Conservation (phyloP, 192 early-diverging fungal genomes). For the Rhizoclosmatium sp. region DNA sequence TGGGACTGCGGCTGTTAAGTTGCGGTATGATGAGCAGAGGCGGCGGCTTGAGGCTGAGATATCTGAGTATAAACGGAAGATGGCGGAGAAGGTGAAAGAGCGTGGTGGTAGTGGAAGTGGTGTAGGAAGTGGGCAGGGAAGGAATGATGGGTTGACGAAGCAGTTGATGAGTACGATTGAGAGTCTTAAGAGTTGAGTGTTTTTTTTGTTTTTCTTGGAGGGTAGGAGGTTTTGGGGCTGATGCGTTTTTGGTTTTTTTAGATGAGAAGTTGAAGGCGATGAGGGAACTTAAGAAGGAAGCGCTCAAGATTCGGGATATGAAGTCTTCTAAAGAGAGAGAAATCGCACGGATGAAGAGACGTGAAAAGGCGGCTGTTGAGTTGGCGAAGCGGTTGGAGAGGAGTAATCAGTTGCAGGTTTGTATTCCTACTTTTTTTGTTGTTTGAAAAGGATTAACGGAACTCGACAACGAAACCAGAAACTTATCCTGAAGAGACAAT, state of each 20-base stretch:
- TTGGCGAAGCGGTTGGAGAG: constrained; percentile 50
- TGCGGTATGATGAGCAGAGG: constrained; percentile 53
- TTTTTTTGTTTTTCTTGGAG: constrained; percentile 4
- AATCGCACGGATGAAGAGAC: constrained; percentile 46
- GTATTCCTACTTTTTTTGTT: neutral
- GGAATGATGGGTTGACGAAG: constrained; percentile 65
- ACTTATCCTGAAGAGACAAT: constrained; percentile 63
- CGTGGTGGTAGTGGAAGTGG: constrained; percentile 16
- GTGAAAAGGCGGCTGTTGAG: constrained; percentile 52
- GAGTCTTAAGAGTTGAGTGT: constrained; percentile 61
- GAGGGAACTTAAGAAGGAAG: constrained; percentile 76
- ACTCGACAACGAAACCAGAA: constrained; percentile 46
- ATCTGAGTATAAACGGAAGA: constrained; percentile 44
- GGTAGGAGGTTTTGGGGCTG: too few relatives aligned
- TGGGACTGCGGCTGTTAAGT: constrained; percentile 42
- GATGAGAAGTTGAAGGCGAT: constrained; percentile 79
- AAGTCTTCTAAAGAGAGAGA: constrained; percentile 64
- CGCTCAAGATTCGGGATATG: constrained; percentile 66
- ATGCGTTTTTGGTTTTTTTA: neutral
- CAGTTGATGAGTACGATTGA: constrained; percentile 74
- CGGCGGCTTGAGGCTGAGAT: constrained; percentile 55
- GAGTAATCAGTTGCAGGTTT: constrained; percentile 47
- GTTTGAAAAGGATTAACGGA: neutral
- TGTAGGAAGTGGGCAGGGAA: constrained; percentile 26
- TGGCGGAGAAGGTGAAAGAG: constrained; percentile 47